Conservation (phyloP, 306 rosid species). For the Myrica gale region DNA sequence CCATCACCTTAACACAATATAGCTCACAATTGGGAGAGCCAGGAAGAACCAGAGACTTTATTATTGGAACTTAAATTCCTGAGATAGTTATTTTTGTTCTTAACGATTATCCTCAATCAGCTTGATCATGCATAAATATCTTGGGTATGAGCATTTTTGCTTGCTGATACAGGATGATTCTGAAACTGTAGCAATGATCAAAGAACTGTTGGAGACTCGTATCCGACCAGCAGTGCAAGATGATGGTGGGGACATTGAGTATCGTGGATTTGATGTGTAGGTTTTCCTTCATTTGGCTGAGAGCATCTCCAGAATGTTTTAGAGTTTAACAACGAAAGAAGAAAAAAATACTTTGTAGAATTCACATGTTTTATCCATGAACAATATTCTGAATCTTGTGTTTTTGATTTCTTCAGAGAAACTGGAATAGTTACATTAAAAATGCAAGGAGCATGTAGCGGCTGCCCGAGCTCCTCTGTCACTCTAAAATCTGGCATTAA, state of each 20-base stretch:
- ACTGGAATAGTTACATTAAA: slow-evolving; percentile 75
- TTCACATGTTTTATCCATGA: neutral
- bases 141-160: neutral
- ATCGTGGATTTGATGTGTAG: slow-evolving; percentile 66
- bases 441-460: slow-evolving; percentile 99
- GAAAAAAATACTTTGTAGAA: too few relatives aligned
- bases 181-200: slow-evolving; percentile 94
- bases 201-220: slow-evolving; percentile 91
- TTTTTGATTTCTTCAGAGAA: slow-evolving; percentile 48
- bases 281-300: slow-evolving; percentile 25
- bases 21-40: neutral
- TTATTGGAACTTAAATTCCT: neutral
- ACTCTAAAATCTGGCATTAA: slow-evolving; percentile 97
- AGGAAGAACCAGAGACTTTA: neutral
- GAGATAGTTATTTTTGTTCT: neutral
- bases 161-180: slow-evolving; percentile 75
- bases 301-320: neutral
- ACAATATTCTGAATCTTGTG: neutral
- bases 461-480: slow-evolving; percentile 99
- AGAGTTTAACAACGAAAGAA: too few relatives aligned
- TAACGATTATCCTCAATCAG: neutral
- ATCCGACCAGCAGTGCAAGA: slow-evolving; percentile 96
- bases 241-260: slow-evolving; percentile 97
- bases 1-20: too few relatives aligned
- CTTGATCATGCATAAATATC: neutral